These are phyloP conservation scores for Chaetoceros tenuissimus DNA, from an alignment of 108 stramenopile species.

Conservation along the genomic window DNA sequence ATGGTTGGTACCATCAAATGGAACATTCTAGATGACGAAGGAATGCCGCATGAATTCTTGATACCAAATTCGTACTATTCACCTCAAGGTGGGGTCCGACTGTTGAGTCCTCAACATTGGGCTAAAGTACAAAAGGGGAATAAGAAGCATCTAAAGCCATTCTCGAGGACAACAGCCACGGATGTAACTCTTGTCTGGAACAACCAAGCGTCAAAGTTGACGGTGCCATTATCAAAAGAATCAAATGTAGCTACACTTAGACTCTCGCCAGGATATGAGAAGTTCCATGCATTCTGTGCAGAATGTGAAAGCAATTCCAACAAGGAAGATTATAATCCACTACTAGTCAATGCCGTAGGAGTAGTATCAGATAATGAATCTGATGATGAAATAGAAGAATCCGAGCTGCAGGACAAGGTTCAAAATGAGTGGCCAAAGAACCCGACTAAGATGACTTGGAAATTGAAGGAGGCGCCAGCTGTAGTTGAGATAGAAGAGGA, in stretches of 20 bases:
- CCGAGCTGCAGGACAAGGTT: background rate
- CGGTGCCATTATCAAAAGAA: constrained; percentile 10
- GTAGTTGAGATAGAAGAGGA: constrained; percentile 6
- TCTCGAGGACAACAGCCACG: background rate
- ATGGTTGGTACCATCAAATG: constrained; percentile 2
- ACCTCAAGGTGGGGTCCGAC: constrained; percentile 8
- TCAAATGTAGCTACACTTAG: constrained; percentile 16
- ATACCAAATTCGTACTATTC: constrained; percentile 28
- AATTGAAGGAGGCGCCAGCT: background rate
- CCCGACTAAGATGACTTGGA: background rate
- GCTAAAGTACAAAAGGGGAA: constrained; percentile 12
- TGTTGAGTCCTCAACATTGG: constrained; percentile 39
- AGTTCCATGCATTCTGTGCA: constrained; percentile 14
- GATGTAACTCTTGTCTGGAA: constrained; percentile 6
- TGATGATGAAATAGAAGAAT: constrained; percentile 1
- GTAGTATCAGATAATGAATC: background rate
- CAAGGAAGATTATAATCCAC: constrained; percentile 1
- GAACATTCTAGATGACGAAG: constrained; percentile 21
- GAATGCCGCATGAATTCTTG: constrained; percentile 9
- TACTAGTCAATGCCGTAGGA: background rate
- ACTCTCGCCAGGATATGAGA: constrained; percentile 10
- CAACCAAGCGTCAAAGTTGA: background rate
- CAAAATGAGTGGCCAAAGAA: background rate
- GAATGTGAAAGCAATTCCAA: constrained; percentile 1
- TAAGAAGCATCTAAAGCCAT: background rate